Evolutionary conservation across 306 rosid genomes (phyloP).

Genomic region (Prunus salicina): DNA sequence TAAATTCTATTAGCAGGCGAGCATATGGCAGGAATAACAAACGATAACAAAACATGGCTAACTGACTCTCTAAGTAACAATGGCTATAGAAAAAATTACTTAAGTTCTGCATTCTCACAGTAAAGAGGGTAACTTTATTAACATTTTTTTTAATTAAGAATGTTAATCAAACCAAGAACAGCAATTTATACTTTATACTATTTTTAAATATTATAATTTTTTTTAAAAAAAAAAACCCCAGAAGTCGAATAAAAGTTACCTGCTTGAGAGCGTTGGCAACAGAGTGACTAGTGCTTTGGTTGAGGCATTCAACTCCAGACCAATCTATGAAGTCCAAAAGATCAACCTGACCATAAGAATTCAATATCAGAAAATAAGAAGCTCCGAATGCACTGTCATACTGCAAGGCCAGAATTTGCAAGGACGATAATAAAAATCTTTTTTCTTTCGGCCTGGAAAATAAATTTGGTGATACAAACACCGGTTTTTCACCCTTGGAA

Average conservation of each 20-base stretch:
- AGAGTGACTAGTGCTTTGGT: conserved; percentile 73
- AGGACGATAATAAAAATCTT: too few species aligned
- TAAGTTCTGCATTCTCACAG: background rate
- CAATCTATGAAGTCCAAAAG: conserved; percentile 88
- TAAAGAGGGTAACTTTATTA: background rate
- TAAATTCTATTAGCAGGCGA: too few species aligned
- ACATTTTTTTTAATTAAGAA: background rate
- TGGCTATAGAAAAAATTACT: too few species aligned
- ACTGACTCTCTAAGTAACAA: too few species aligned
- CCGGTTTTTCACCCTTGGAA: background rate
- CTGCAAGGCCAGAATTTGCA: background rate
- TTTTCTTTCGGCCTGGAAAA: background rate
- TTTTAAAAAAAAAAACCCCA: background rate
- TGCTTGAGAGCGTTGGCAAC: conserved; percentile 71
- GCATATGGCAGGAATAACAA: too few species aligned
- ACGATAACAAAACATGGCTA: too few species aligned
- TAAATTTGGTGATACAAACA: background rate
- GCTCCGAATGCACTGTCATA: background rate
- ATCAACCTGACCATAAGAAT: conserved; percentile 65
- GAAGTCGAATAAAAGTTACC: conserved; percentile 35
- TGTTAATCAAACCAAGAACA: background rate
- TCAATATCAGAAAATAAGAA: conserved; percentile 14
- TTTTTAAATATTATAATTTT: too few species aligned
- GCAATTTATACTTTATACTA: background rate
- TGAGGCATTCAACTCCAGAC: conserved; percentile 93